Percentiles rank a stretch among this genome's conserved stretches.
phyloP scores from a whole-genome alignment of 345 rosid genomes.

The Arabidopsis thaliana region DNA sequence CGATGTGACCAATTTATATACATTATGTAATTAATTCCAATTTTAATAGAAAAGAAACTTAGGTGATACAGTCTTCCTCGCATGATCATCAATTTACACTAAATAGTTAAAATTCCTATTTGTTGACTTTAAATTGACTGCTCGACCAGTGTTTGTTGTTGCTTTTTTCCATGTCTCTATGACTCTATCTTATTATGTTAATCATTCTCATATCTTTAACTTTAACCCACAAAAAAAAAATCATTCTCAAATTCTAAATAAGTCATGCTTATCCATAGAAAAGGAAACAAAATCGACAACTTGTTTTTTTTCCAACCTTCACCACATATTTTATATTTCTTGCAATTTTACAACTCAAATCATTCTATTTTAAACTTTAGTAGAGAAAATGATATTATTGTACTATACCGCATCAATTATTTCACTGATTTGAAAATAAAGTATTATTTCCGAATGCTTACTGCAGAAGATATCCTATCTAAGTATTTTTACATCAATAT shows the following conservation, averaged over 20 bases:
- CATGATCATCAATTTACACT: slow-evolving; percentile 34
- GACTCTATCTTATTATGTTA: slow-evolving; percentile 20
- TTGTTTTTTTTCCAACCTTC: slow-evolving; percentile 24
- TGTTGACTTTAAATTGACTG: slow-evolving; percentile 16
- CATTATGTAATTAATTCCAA: neutral
- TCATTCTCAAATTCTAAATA: slow-evolving; percentile 27
- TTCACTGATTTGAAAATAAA: neutral
- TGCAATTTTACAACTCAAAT: slow-evolving; percentile 29
- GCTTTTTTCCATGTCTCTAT: slow-evolving; percentile 8
- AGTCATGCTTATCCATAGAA: slow-evolving; percentile 40
- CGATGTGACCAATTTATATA: slow-evolving; percentile 14
- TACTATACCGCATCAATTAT: slow-evolving; percentile 16
- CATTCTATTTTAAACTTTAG: slow-evolving; percentile 39
- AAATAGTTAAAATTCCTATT: slow-evolving; percentile 9
- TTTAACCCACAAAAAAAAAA: neutral
- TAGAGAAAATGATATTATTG: slow-evolving; percentile 27
- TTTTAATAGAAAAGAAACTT: neutral
- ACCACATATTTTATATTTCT: slow-evolving; percentile 32
- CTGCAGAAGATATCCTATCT: slow-evolving; percentile 11
- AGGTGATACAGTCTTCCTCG: neutral
- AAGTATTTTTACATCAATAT: neutral
- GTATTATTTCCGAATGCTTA: neutral
- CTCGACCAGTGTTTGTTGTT: slow-evolving; percentile 24
- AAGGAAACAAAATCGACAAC: slow-evolving; percentile 33
- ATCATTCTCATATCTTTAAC: neutral